Base-by-base conservation (phyloP, 2,329 filamentous ascomycete species). In the Cryphonectria radicalis region DNA sequence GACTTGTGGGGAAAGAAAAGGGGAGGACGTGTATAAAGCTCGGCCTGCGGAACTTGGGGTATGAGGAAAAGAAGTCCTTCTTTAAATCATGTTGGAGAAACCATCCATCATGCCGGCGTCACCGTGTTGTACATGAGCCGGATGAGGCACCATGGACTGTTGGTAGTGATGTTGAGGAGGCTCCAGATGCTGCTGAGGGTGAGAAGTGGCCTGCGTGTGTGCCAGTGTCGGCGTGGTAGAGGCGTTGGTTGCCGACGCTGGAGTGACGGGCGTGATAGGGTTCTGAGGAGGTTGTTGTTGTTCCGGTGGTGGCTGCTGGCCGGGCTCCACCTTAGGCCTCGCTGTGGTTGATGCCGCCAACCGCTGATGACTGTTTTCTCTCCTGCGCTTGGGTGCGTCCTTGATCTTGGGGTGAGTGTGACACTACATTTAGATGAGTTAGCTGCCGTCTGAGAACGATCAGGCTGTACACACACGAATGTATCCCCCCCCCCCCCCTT, bases 351-450 rank as follows among this genome's bases (percentile, higher is more conserved):
- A 79, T 46, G 81, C 80, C 37, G 81, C 82, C 59, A 83, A 77
- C 60, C 84, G 82, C 6, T 81, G 82, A 75, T 89, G 86, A 75
- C 84, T 88, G 77, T 84, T 89, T 77, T 92, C 90, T 63, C 91
- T 86, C 68, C 89, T 85, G 66, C 90, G 86, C 80, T 93, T 93
- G 3, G 90, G 89, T 1, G 88, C 87, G 75, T 93, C 91, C 78
- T 92, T 92, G 78, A 91, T 86, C 79, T 93, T 93, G 22, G 89
- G 88, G 75, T 92, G 91, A 0, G 90, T 90, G 78, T 93, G 91
- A 75, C 91, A 93, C 90, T 91, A 73, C 17, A 10, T 17, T 28
- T 32, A 19, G 35, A 42, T 17, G 25, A 59, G 57, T 71, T 28
- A 66, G 46, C 19, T 67, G 55, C 42, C 25, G 11, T 22, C 17